Conservation (phyloP, 2,329 filamentous ascomycete species). For the Podosphaera aphanis region DNA sequence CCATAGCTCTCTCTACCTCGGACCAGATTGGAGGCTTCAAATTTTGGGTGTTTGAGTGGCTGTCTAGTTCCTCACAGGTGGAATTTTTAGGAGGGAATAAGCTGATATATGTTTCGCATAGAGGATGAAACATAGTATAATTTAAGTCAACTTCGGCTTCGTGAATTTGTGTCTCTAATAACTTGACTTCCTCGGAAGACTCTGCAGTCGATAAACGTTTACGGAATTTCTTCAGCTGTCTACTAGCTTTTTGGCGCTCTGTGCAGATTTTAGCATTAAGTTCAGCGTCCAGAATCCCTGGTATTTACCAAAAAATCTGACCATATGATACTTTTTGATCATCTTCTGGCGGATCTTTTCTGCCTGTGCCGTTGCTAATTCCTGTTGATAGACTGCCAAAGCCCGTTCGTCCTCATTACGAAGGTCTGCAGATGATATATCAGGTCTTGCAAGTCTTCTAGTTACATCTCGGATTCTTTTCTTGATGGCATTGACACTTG, state of each 20-base stretch:
- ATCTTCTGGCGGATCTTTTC: conserved; percentile 42
- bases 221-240: conserved; percentile 39
- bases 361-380: conserved; percentile 33
- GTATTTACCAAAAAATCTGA: conserved; percentile 52
- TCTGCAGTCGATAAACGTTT: conserved; percentile 30
- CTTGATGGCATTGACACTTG: conserved; percentile 35
- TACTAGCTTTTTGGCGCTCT: conserved; percentile 48
- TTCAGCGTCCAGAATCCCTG: neutral
- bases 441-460: conserved; percentile 35
- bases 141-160: conserved; percentile 49
- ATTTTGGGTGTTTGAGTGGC: conserved; percentile 4
- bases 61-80: conserved; percentile 16
- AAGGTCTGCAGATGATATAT: conserved; percentile 42
- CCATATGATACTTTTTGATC: conserved; percentile 62
- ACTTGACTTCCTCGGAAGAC: conserved; percentile 26
- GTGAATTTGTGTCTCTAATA: conserved; percentile 35
- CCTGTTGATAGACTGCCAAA: conserved; percentile 39
- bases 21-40: conserved; percentile 36
- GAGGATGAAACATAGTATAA: conserved; percentile 51
- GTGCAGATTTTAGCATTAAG: conserved; percentile 13
- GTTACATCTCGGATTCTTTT: conserved; percentile 48
- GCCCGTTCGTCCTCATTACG: conserved; percentile 49
- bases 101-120: conserved; percentile 46
- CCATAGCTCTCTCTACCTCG: conserved; percentile 39
- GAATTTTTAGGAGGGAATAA: conserved; percentile 26